phyloP scores from a whole-genome alignment of 2,329 filamentous ascomycete species.

The Ilyonectria robusta region DNA sequence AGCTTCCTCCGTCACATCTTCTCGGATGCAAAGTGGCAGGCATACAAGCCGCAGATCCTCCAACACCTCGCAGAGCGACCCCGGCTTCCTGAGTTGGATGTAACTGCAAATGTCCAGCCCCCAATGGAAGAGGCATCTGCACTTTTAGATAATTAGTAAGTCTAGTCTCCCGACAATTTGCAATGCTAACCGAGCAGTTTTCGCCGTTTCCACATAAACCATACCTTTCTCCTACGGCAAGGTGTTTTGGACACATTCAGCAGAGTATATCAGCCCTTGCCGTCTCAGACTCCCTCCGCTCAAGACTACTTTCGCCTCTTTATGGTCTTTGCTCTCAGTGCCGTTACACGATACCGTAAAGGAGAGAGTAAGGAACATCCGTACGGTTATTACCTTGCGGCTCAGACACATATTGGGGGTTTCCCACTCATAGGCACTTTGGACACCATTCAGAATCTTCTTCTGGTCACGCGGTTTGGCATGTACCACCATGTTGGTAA shows the following conservation, averaged over 20 bases:
- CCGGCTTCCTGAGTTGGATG: no score
- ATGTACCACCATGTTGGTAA: constrained; percentile 41
- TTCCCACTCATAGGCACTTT: background rate
- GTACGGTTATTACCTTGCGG: no score
- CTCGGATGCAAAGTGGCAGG: no score
- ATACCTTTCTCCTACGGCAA: background rate
- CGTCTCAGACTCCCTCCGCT: background rate
- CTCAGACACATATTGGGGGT: no score
- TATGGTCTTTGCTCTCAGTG: background rate
- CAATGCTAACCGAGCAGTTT: background rate
- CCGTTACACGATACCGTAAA: no score
- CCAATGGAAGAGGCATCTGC: no score
- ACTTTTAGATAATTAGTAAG: background rate
- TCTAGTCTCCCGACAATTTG: background rate
- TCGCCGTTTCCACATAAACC: background rate
- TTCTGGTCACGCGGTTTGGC: constrained; percentile 38
- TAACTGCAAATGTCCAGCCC: no score
- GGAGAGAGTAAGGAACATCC: no score
- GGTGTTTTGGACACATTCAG: background rate
- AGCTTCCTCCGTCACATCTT: no score
- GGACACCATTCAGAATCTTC: constrained; percentile 37
- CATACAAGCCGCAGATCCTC: no score
- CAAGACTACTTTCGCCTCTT: background rate
- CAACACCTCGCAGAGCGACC: no score
- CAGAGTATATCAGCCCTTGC: background rate